Evolutionary conservation across 768 basidiomycete genomes (phyloP).

Genomic region (Tylopilus vinaceipallidus): DNA sequence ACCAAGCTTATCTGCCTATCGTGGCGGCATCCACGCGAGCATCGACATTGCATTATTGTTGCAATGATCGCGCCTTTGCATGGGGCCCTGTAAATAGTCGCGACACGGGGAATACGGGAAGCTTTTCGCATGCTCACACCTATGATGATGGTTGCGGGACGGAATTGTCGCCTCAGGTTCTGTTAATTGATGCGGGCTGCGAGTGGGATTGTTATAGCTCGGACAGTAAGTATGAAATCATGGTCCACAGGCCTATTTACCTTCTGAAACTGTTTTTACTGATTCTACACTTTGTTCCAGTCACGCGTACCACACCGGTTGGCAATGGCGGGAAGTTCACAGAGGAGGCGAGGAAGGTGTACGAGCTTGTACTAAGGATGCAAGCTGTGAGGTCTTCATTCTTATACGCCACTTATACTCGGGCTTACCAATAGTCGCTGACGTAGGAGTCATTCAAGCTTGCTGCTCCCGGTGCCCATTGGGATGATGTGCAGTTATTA

Average conservation of each 20-base stretch:
- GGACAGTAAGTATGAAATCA: constrained; percentile 51
- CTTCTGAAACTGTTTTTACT: background rate
- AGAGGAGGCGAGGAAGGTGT: constrained; percentile 75
- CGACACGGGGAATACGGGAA: constrained; percentile 53
- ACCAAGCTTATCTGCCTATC: constrained; percentile 92
- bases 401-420: background rate
- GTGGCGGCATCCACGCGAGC: constrained; percentile 86
- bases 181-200: constrained; percentile 93
- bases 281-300: constrained; percentile 35
- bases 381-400: constrained; percentile 54
- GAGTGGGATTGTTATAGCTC: constrained; percentile 75
- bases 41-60: constrained; percentile 92
- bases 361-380: constrained; percentile 87
- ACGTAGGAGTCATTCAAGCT: constrained; percentile 67
- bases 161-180: constrained; percentile 60
- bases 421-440: background rate
- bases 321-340: constrained; percentile 93
- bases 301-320: constrained; percentile 85
- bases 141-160: background rate
- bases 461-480: constrained; percentile 77
- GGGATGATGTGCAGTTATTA: constrained; percentile 84
- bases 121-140: constrained; percentile 40
- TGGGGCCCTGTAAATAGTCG: constrained; percentile 71
- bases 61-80: constrained; percentile 83
- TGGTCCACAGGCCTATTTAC: background rate